Conservation (phyloP, 768 basidiomycete genomes). For the Termitomyces sp. region DNA sequence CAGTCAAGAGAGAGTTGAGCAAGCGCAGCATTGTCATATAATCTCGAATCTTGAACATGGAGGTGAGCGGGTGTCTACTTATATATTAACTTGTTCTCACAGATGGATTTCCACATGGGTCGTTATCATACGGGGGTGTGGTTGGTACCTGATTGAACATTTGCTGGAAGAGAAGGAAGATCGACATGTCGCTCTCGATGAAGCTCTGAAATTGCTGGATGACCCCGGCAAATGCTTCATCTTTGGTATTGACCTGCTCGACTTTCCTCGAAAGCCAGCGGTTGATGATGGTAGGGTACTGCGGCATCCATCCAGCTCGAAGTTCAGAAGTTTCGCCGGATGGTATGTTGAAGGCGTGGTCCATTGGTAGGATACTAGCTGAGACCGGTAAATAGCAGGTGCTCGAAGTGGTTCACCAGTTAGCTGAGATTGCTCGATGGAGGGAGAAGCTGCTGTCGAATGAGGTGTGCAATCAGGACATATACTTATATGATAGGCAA, state of each 20-base stretch:
- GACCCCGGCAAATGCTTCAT: background rate
- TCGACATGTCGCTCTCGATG: constrained; percentile 6
- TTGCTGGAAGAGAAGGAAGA: constrained; percentile 5
- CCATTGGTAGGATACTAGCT: too few relatives aligned
- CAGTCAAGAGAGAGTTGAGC: constrained; percentile 39
- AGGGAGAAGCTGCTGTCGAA: too few relatives aligned
- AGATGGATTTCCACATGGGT: constrained; percentile 4
- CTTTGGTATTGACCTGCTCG: background rate
- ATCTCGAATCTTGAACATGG: constrained; percentile 29
- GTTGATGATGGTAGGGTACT: background rate
- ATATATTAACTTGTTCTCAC: background rate
- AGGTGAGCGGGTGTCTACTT: background rate
- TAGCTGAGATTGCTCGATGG: too few relatives aligned
- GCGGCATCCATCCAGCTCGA: constrained; percentile 6
- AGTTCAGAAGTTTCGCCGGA: background rate
- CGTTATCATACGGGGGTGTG: constrained; percentile 6
- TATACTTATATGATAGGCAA: too few relatives aligned
- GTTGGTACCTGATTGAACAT: constrained; percentile 13
- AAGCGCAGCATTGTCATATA: constrained; percentile 36
- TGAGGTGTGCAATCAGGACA: too few relatives aligned
- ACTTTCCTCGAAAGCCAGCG: constrained; percentile 7
- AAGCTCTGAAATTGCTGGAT: constrained; percentile 3
- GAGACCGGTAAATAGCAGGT: too few relatives aligned
- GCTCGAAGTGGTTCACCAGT: too few relatives aligned
- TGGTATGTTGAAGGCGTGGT: too few relatives aligned